Percentiles rank a stretch among this genome's conserved stretches.
Evolutionary conservation across 371 early-diverging fungal species (phyloP).

Genomic region (Smittium culicis): DNA sequence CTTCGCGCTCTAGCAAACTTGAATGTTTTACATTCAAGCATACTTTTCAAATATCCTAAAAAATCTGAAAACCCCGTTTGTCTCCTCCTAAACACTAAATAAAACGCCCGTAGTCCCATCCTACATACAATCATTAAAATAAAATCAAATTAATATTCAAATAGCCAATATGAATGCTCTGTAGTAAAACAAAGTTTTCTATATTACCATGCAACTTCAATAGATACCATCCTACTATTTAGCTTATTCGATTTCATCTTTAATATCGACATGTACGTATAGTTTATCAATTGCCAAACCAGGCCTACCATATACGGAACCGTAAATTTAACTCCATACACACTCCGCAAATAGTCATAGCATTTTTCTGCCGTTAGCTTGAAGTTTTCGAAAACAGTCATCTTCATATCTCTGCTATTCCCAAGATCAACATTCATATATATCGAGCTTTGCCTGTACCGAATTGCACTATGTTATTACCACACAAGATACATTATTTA

Average conservation of each 20-base stretch:
- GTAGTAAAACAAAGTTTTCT: too few species aligned
- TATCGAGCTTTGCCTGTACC: conserved; percentile 3
- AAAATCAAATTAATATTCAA: too few species aligned
- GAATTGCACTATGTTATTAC: conserved; percentile 6
- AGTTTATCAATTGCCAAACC: conserved; percentile 38
- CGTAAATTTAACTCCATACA: background rate
- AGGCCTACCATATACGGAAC: background rate
- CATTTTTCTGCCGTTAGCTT: conserved; percentile 1
- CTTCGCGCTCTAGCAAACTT: too few species aligned
- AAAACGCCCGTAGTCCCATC: conserved; percentile 25
- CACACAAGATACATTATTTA: too few species aligned
- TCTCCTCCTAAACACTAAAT: conserved; percentile 16
- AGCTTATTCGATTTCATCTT: conserved; percentile 12
- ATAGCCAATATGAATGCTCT: too few species aligned
- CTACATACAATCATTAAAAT: conserved; percentile 17
- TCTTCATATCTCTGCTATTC: too few species aligned
- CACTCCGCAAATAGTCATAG: background rate
- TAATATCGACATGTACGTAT: conserved; percentile 27
- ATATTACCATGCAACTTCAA: conserved; percentile 15
- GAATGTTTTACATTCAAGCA: background rate
- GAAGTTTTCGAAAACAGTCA: conserved; percentile 4
- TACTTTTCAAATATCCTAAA: background rate
- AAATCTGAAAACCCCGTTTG: conserved; percentile 18
- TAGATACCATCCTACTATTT: conserved; percentile 6
- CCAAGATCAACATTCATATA: background rate